phyloP scores from a whole-genome alignment of 306 rosid genomes.

The Acmispon strigosus region DNA sequence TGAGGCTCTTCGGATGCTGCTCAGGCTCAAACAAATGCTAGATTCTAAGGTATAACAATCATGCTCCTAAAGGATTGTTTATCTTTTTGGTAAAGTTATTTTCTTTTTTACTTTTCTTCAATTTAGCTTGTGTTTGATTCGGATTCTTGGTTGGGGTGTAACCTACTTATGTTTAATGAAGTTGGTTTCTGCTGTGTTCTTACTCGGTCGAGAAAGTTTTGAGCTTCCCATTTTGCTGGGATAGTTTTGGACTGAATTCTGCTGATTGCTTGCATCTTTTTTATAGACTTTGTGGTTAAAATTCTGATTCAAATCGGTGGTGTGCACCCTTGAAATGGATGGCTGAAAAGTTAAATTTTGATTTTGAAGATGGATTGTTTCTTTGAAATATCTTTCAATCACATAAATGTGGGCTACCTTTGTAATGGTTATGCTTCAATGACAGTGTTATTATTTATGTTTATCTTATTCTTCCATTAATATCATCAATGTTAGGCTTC shows the following conservation, averaged over 20 bases:
- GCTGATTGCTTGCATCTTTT: background rate
- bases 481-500: background rate
- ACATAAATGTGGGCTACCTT: slow-evolving; percentile 14
- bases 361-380: background rate
- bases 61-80: slow-evolving; percentile 12
- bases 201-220: slow-evolving; percentile 4
- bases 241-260: background rate
- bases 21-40: slow-evolving; percentile 62
- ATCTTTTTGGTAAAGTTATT: background rate
- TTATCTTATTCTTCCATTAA: background rate
- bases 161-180: slow-evolving; percentile 15
- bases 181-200: slow-evolving; percentile 23
- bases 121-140: slow-evolving; percentile 8
- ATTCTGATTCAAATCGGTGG: background rate
- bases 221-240: slow-evolving; percentile 15
- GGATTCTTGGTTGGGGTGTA: slow-evolving; percentile 1
- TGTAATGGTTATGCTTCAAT: slow-evolving; percentile 10
- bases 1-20: slow-evolving; percentile 66
- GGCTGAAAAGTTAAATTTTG: background rate
- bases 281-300: background rate
- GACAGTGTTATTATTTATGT: background rate
- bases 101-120: background rate
- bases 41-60: slow-evolving; percentile 60
- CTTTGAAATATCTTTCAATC: background rate
- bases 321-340: background rate